phyloP scores from a whole-genome alignment of 345 rosid species.

The Reutealis trisperma region DNA sequence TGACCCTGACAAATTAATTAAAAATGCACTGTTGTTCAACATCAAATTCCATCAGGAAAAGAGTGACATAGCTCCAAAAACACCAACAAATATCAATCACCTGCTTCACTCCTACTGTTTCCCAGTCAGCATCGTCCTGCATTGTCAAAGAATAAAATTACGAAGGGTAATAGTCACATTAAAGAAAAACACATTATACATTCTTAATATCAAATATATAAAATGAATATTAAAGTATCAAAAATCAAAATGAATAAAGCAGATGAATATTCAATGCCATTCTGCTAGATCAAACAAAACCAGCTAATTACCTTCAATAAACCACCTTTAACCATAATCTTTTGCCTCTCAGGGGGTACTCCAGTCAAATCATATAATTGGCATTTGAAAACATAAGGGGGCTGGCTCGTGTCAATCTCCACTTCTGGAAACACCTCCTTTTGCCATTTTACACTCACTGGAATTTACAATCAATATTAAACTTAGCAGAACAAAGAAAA shows the following conservation, averaged over 20 bases:
- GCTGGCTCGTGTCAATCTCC: constrained; percentile 75
- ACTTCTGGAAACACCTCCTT: constrained; percentile 78
- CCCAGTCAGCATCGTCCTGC: constrained; percentile 97
- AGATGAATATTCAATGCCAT: background rate
- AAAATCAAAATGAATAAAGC: background rate
- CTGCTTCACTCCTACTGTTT: constrained; percentile 73
- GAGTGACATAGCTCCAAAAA: background rate
- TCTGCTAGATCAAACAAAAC: background rate
- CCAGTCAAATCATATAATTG: constrained; percentile 89
- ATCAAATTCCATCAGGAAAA: background rate
- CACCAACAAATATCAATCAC: constrained; percentile 36
- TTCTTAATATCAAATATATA: background rate
- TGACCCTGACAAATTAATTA: constrained; percentile 61
- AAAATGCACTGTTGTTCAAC: background rate
- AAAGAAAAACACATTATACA: constrained; percentile 11
- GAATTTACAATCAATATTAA: constrained; percentile 6
- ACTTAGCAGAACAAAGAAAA: background rate
- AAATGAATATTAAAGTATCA: background rate
- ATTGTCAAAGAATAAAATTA: constrained; percentile 17
- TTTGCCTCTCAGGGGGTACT: constrained; percentile 95
- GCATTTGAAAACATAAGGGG: constrained; percentile 86
- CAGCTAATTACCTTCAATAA: constrained; percentile 64
- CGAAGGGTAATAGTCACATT: constrained; percentile 4
- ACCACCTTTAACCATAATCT: constrained; percentile 98
- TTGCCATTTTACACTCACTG: constrained; percentile 96